Evolutionary conservation across 192 early-diverging fungal genomes (phyloP).

Genomic region (Backusella liffmaniae): DNA sequence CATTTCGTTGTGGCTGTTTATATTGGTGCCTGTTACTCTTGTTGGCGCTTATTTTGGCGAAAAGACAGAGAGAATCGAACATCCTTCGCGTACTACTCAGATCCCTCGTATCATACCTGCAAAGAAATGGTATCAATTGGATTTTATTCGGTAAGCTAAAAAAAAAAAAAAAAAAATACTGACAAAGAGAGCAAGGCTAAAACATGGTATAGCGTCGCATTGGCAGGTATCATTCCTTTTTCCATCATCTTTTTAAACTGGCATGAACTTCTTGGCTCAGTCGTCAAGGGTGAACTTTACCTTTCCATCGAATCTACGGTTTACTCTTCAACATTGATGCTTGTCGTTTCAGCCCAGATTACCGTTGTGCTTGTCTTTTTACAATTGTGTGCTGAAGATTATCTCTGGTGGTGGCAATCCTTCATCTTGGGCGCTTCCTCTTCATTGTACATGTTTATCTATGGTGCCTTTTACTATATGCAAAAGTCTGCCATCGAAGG

Average conservation of each 20-base stretch:
- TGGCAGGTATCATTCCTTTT: constrained; percentile 58
- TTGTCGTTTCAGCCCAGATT: constrained; percentile 57
- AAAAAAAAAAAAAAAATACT: not conserved
- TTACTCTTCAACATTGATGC: constrained; percentile 59
- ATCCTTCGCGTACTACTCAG: constrained; percentile 87
- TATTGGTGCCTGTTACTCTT: constrained; percentile 78
- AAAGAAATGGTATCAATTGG: constrained; percentile 68
- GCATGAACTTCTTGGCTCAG: constrained; percentile 69
- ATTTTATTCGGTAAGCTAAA: constrained; percentile 41
- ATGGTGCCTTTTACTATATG: constrained; percentile 58
- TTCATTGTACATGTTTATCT: constrained; percentile 45
- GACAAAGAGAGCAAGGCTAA: not conserved
- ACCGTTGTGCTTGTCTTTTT: constrained; percentile 71
- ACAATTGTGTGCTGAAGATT: constrained; percentile 65
- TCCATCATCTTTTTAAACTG: constrained; percentile 72
- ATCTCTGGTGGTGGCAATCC: constrained; percentile 93
- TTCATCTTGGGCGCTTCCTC: constrained; percentile 66
- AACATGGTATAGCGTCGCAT: constrained; percentile 24
- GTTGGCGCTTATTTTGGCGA: constrained; percentile 85
- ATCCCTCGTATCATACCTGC: constrained; percentile 92
- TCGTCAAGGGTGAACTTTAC: not conserved
- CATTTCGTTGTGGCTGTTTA: constrained; percentile 74
- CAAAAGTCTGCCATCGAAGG: constrained; percentile 61
- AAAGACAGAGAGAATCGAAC: constrained; percentile 44
- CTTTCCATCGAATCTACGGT: constrained; percentile 52